Evolutionary conservation across 176 grass and related monocot species (phyloP).

Genomic region (Triticum urartu): DNA sequence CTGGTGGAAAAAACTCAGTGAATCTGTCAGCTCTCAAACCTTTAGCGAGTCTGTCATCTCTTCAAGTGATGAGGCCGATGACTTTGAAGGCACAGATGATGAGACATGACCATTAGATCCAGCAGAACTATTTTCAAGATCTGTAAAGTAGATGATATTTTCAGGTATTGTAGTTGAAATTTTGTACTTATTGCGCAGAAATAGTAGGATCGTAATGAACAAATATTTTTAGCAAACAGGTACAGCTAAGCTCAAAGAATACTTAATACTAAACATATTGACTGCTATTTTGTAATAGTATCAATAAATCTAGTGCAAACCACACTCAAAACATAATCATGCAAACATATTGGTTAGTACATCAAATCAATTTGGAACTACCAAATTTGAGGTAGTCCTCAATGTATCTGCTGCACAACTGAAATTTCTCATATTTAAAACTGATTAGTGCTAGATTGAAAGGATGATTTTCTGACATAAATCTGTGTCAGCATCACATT

Average conservation of each 20-base stretch:
- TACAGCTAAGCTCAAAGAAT: conserved; percentile 18
- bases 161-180: conserved; percentile 9
- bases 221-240: neutral
- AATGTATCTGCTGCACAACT: neutral
- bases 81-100: conserved; percentile 33
- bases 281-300: conserved; percentile 16
- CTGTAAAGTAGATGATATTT: conserved; percentile 25
- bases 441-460: neutral
- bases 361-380: conserved; percentile 25
- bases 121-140: conserved; percentile 24
- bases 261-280: neutral
- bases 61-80: conserved; percentile 55
- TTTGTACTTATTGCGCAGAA: neutral
- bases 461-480: neutral
- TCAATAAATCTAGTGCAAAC: neutral
- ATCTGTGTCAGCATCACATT: neutral
- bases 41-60: conserved; percentile 56
- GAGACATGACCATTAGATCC: conserved; percentile 41
- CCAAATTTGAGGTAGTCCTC: neutral
- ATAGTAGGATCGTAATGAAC: neutral
- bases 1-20: conserved; percentile 44
- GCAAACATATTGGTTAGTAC: conserved; percentile 2
- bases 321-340: conserved; percentile 5
- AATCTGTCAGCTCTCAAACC: conserved; percentile 57
- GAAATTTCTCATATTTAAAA: conserved; percentile 10